phyloP scores from a whole-genome alignment of 257 asterid species.

The Striga asiatica region DNA sequence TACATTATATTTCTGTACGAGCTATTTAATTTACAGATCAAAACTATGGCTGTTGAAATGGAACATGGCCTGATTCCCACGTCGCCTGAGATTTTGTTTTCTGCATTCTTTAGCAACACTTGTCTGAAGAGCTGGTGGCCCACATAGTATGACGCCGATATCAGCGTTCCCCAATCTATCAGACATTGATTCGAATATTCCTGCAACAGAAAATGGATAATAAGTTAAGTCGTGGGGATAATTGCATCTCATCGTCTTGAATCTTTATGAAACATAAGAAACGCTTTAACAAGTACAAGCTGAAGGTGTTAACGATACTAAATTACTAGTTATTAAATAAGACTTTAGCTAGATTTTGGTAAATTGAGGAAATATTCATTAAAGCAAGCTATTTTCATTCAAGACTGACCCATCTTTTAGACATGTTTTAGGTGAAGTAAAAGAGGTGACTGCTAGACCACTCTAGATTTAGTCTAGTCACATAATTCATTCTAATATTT shows the following conservation, averaged over 20 bases:
- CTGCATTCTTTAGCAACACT: conserved; percentile 75
- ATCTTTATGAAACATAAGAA: background rate
- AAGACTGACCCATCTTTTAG: too few species aligned
- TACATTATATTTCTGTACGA: background rate
- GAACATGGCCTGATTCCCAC: conserved; percentile 35
- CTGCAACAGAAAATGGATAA: conserved; percentile 23
- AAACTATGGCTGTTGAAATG: conserved; percentile 92
- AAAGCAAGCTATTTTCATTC: too few species aligned
- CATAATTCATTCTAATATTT: too few species aligned
- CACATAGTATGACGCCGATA: conserved; percentile 67
- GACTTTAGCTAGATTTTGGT: too few species aligned
- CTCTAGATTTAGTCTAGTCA: too few species aligned
- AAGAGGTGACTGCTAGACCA: too few species aligned
- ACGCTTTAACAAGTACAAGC: too few species aligned
- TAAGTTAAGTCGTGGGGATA: background rate
- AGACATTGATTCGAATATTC: conserved; percentile 37
- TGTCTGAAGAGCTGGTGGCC: conserved; percentile 58
- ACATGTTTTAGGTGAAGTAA: too few species aligned
- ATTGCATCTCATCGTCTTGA: background rate
- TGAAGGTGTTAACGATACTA: too few species aligned
- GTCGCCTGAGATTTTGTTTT: conserved; percentile 37
- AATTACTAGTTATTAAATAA: too few species aligned
- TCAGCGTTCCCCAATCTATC: conserved; percentile 61
- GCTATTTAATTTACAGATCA: conserved; percentile 41
- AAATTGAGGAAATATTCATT: too few species aligned